phyloP scores from a whole-genome alignment of 495 filamentous ascomycete genomes.

The Monascus purpureus region DNA sequence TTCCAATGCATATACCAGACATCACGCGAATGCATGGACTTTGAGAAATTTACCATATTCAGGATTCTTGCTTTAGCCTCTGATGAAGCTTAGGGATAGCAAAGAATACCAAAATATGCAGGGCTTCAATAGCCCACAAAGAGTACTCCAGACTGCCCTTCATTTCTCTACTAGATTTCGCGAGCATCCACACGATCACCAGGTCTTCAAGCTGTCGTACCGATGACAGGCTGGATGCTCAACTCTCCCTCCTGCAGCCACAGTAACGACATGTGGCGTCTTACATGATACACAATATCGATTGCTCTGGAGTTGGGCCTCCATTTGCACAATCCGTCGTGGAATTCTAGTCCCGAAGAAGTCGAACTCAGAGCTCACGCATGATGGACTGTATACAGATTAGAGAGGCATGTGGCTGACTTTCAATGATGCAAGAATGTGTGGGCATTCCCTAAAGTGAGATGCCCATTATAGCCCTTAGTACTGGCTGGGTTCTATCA shows the following conservation, averaged over 20 bases:
- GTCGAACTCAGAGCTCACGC: background rate
- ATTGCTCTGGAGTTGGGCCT: constrained; percentile 2
- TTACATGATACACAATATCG: constrained; percentile 1
- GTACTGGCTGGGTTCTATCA: constrained; percentile 1
- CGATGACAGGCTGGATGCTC: background rate
- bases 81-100: background rate
- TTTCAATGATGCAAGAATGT: too few relatives aligned
- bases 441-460: too few relatives aligned
- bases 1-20: background rate
- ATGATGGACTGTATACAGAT: constrained; percentile 1
- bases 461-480: too few relatives aligned
- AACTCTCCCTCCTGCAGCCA: background rate
- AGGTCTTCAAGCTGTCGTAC: background rate
- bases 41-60: background rate
- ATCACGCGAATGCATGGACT: background rate
- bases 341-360: constrained; percentile 1
- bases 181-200: background rate
- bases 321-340: constrained; percentile 2
- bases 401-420: constrained; percentile 1
- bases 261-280: constrained; percentile 1
- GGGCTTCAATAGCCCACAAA: background rate
- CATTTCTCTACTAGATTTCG: background rate
- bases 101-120: background rate
- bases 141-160: background rate
- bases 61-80: background rate